These are phyloP conservation scores for Astragalus glycyphyllos DNA, from an alignment of 306 rosid genomes.

Conservation along the genomic window DNA sequence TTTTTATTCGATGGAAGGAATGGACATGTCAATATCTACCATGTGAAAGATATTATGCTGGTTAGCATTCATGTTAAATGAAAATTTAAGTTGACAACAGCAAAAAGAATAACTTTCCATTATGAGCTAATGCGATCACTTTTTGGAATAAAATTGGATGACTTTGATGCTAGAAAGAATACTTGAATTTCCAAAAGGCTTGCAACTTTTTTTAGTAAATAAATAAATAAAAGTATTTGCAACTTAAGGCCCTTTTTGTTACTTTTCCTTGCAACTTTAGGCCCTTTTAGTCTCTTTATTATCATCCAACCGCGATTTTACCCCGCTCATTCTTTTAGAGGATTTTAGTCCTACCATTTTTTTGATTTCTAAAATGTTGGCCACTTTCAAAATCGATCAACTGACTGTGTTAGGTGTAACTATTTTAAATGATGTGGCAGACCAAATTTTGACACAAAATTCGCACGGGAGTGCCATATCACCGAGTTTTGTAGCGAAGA, in stretches of 20 bases:
- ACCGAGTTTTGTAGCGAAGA: too few species aligned
- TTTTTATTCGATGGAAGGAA: neutral
- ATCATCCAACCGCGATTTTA: too few species aligned
- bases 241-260: neutral
- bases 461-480: too few species aligned
- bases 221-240: neutral
- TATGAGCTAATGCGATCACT: slow-evolving; percentile 2
- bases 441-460: too few species aligned
- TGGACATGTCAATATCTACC: neutral
- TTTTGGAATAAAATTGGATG: slow-evolving; percentile 16
- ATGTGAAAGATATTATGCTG: neutral
- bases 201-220: neutral
- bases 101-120: slow-evolving; percentile 22
- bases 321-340: too few species aligned
- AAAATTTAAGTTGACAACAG: neutral
- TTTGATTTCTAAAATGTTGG: too few species aligned
- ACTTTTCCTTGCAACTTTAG: too few species aligned
- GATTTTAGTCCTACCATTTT: too few species aligned
- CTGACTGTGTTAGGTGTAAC: too few species aligned
- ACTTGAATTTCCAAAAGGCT: slow-evolving; percentile 17
- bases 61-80: slow-evolving; percentile 1
- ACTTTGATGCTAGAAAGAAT: slow-evolving; percentile 14
- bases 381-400: too few species aligned
- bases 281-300: too few species aligned
- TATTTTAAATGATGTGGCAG: too few species aligned